Base-by-base conservation (phyloP, 768 basidiomycete species). In the Neoboletus brunneissimus region DNA sequence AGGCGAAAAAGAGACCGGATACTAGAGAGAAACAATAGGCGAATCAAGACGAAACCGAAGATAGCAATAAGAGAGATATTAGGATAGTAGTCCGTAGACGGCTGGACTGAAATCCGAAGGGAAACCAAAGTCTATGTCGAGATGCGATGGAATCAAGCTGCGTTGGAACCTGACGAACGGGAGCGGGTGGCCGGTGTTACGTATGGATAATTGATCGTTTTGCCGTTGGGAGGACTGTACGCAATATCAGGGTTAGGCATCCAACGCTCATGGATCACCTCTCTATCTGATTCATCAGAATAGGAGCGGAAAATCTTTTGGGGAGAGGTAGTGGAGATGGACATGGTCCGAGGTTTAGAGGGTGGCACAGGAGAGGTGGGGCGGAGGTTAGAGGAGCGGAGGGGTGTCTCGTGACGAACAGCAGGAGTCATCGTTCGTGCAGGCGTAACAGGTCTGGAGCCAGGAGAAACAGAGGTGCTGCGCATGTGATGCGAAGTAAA, bases 231-330 rank as follows among this genome's bases (percentile, higher is more conserved):
- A 9, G 76, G 76, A 41, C 76, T 71, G 51, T 71, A 70, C 37
- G 71, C 70, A 51, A 72, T 34, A 23, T 72, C 68, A 40, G 69
- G 64, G 31, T 79, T 77, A 15, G 87, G 87, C 44, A 87, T 74
- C 87, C 87, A 88, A 58, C 84, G 79, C 66, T 87, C 80, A 56
- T 81, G 84, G 43, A 84, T 81, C 68, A 76, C 73, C 60, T 80
- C 75, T 62, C 70, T 72, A 55, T 74, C 74, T 60, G 85, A 87
- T 74, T 87, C 86, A 65, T 88, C 87, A 52, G 84, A 85, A 58
- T 82, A 77, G 34, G 84, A 81, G 51, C 86, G 81, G 48, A 63
- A 68, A 72, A 85, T 80, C 76, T 82, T 84, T 46, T 80, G 78
- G 51, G 84, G 81, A 25, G 81, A 80, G 16, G 81, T 73, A 42